Evolutionary conservation across 352 stramenopile genomes (phyloP), one percentile per base, ranked within the genome.

Genomic region (Phytopythium mirpurense): DNA sequence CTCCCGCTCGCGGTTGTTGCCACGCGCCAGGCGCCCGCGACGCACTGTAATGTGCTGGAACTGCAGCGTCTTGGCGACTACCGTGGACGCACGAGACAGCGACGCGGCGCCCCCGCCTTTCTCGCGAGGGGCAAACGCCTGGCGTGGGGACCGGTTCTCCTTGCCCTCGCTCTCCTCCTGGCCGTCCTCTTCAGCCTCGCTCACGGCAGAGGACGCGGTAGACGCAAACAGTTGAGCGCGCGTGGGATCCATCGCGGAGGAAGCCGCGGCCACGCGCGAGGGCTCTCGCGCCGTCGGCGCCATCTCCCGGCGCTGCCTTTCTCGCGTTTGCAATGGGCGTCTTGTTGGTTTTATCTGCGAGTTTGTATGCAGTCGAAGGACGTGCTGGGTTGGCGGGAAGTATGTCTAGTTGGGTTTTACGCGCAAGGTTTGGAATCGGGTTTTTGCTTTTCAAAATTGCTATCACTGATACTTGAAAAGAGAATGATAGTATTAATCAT

Each of bases 91-190:
- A 18, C 12, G 40, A 45, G 1, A 6, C 14, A 4, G 11, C 40
- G 9, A 14, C 43, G 15, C 43, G 24, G 43, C 43, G 26, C 4
- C 54, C 36, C 15, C 56, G 42, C 29, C 48, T 54, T 41, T 40
- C 49, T 54, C 36, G 23, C 29, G n/a, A 7, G 16, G 2, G 29
- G 24, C 48, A 18, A n/a, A n/a, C n/a, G 36, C 36, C 48, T 44
- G 31, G 32, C 48, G 41, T 19, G 60, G 60, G n/a, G 60, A 52
- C 24, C 58, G 51, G 34, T 67, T 67, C 44, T 67, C 60, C 36
- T 67, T 67, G 14, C 60, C 60, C 36, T 54, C 44, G 50, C 24
- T 50, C n/a, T n/a, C n/a, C 29, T 57, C 56, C 12, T 51, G 19
- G 29, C 36, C 57, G 53, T 54, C 31, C 46, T 58, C 54, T 24